Evolutionary conservation across 2,329 filamentous ascomycete genomes (phyloP), one percentile per base, ranked within the genome.

Genomic region (Emmonsiellopsis sp.): DNA sequence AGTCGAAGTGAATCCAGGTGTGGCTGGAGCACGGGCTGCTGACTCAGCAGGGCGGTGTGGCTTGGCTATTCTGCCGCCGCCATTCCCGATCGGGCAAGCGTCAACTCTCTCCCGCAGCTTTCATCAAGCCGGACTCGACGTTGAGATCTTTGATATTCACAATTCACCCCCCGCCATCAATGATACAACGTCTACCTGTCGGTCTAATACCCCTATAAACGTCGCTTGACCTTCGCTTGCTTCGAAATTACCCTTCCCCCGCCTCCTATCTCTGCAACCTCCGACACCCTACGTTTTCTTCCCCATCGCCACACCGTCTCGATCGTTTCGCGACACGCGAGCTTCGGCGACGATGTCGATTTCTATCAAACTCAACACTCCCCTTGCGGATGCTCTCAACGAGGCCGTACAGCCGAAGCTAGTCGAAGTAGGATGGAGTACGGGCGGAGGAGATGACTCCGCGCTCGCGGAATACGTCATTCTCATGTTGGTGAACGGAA

Each of bases 381-480:
- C 89, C 47, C 77, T 97, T 66, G 91, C 91, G 60, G 82, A 90
- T 61, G 87, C 89, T 59, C 82, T 98, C 52, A 89, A 86, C 67
- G 77, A 78, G 62, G 85, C 85, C 42, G 90, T 97, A 58, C 88
- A 93, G 71, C 86, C 88, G 34, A 97, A 97, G 75, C 78, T 98
- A 54, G 82, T 89, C 55, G 92, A 98, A 72, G 85, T 91, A 60
- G 92, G 91, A 63, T 97, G 93, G 92, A 90, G 84, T 57, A 84
- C 86, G 33, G 86, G 86, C 61, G 87, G 85, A 57, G 86, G 88
- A 62, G 82, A 83, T 64, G 89, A 92, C 69, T 85, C 85, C 27
- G 88, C 89, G 39, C 81, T 98, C 55, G 86, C 90, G 55, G 93
- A 98, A 74, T 98, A 97, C 74, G 93, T 98, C 61, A 86, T 97